Base-by-base conservation (phyloP, 78 protist species). In the Diacronema lutheri region DNA sequence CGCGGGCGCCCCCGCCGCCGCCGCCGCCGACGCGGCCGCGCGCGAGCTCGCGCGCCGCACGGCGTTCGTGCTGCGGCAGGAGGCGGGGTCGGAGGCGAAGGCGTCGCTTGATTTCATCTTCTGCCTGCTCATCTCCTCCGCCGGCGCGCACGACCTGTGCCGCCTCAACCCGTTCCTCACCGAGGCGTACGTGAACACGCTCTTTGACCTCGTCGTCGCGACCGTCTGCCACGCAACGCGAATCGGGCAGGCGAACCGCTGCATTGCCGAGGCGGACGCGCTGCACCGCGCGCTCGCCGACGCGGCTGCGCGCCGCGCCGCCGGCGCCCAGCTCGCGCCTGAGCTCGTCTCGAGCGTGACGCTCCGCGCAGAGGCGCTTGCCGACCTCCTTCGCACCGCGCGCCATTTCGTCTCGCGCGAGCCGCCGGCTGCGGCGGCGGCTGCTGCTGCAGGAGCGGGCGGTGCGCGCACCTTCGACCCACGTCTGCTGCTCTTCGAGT, bases 401-500 rank as follows among this genome's bases (percentile, higher is more conserved):
- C 64, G 82, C 11, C 56, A n/a, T 13, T 76, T 56, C 65, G 66
- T 61, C 13, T 3, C 1, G 66, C 66, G 50, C 50, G 33, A 3
- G 71, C 41, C 71, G 71, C 71, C 41, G 71, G 23, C 6, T 3
- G 23, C 41, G 33, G 33, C 66, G 20, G 33, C 13, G 33, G 62
- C 19, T 13, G 25, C 19, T 10, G n/a, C 68, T 3, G 40, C 60
- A 6, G 37, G 6, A 13, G 21, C 33, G 16, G 83, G 41, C 12
- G 61, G 25, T 12, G 85, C 35, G 35, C 41, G 2, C 21, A 33
- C 21, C 31, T 86, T 21, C 81, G 90, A 87, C 82, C 90, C 90
- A 0, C 80, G 90, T 7, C 56, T 79, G 68, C 65, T 87, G 50
- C 69, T 87, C 25, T 87, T 87, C 62, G 90, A 87, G 65, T 87